phyloP scores from a whole-genome alignment of 352 stramenopile species.

The Phytophthora pini region DNA sequence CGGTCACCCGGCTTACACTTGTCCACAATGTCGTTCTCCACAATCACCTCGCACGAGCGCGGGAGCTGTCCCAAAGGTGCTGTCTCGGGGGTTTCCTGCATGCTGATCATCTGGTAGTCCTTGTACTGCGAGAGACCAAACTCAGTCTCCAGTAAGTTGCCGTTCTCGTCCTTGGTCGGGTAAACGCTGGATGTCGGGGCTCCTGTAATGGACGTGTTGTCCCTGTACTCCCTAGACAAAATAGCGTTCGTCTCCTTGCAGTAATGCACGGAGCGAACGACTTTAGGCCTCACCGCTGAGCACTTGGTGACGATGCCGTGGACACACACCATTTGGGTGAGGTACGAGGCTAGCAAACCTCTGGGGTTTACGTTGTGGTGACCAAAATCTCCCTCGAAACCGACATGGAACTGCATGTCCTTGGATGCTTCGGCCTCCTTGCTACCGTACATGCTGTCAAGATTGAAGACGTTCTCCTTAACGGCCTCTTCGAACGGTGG shows the following conservation, averaged over 20 bases:
- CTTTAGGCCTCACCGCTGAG: constrained; percentile 97
- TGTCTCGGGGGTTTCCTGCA: constrained; percentile 92
- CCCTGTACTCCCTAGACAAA: constrained; percentile 94
- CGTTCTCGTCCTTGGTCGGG: constrained; percentile 96
- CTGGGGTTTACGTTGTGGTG: constrained; percentile 94
- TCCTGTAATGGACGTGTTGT: constrained; percentile 95
- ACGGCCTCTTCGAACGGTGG: constrained; percentile 85
- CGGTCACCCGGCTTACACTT: constrained; percentile 98
- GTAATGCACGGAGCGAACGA: constrained; percentile 98
- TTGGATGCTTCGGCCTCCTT: constrained; percentile 75
- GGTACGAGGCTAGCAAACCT: constrained; percentile 88
- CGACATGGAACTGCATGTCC: constrained; percentile 88
- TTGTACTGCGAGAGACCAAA: constrained; percentile 99
- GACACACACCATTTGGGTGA: constrained; percentile 97
- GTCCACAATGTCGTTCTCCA: constrained; percentile 99
- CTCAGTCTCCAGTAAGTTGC: constrained; percentile 97
- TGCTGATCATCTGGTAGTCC: constrained; percentile 96
- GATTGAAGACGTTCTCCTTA: constrained; percentile 84
- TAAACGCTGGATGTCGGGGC: constrained; percentile 92
- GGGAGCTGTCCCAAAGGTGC: constrained; percentile 97
- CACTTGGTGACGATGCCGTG: constrained; percentile 99
- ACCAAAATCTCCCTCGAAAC: constrained; percentile 94
- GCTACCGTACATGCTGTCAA: constrained; percentile 81
- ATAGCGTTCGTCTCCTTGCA: constrained; percentile 96
- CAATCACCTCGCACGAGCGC: constrained; percentile 96